Evolutionary conservation across 2,329 filamentous ascomycete genomes (phyloP).

Genomic region (Sarocladium oryzae): DNA sequence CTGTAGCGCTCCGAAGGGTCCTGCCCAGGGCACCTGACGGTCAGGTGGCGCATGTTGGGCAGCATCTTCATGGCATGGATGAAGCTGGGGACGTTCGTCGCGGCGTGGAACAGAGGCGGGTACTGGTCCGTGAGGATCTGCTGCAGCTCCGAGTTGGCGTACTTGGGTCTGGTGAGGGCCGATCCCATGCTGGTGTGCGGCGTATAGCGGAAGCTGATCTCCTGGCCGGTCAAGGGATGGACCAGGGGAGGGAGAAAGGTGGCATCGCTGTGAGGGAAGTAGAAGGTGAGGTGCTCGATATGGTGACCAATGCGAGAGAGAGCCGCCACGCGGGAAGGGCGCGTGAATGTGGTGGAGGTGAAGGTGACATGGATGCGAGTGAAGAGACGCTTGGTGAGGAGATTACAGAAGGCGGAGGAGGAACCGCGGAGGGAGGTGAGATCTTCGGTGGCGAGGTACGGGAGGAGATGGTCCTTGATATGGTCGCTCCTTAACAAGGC

Average conservation of each 20-base stretch:
- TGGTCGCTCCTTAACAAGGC: slow-evolving; percentile 47
- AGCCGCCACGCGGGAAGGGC: slow-evolving; percentile 64
- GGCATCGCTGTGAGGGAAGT: slow-evolving; percentile 66
- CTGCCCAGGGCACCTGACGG: slow-evolving; percentile 70
- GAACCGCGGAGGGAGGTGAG: slow-evolving; percentile 57
- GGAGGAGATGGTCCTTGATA: slow-evolving; percentile 45
- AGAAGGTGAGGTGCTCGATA: slow-evolving; percentile 72
- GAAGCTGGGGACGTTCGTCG: slow-evolving; percentile 81
- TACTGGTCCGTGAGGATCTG: slow-evolving; percentile 82
- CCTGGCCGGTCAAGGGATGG: slow-evolving; percentile 67
- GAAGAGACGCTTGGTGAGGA: slow-evolving; percentile 65
- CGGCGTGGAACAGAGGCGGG: slow-evolving; percentile 81
- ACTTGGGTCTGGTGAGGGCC: slow-evolving; percentile 62
- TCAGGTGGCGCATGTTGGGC: slow-evolving; percentile 65
- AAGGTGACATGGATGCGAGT: slow-evolving; percentile 64
- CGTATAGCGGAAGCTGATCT: slow-evolving; percentile 75
- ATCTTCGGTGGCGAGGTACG: slow-evolving; percentile 42
- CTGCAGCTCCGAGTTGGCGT: slow-evolving; percentile 71
- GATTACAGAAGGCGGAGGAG: slow-evolving; percentile 63
- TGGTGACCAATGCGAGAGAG: slow-evolving; percentile 72
- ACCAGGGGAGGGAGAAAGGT: slow-evolving; percentile 82
- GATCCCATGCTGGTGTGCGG: slow-evolving; percentile 63
- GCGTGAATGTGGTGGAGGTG: slow-evolving; percentile 68
- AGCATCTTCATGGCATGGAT: slow-evolving; percentile 65
- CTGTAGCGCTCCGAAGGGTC: slow-evolving; percentile 63